Evolutionary conservation across 1,284 basidiomycete species (phyloP), one percentile per base, ranked within the genome.

Genomic region (Veloboletus limbatus): DNA sequence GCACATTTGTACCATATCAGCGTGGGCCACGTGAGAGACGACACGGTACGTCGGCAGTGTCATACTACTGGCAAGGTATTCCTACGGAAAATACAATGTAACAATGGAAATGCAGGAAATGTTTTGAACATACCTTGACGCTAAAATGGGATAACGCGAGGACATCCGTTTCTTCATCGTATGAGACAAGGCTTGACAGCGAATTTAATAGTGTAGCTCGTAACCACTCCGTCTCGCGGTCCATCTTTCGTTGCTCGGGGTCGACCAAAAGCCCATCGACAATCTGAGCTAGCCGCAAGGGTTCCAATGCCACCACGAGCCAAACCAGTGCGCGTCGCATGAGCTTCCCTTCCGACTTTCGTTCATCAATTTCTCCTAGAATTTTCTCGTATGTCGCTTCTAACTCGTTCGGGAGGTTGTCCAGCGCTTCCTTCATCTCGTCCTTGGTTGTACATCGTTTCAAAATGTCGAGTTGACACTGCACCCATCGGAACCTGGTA

Each of bases 391-490:
- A 44, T 4, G 35, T 25, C 4, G 28, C 21, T 38, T 44, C 35
- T n/a, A 44, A 16, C 18, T 32, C 35, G 6, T 28, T 31, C 1
- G 43, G 43, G n/a, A n/a, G n/a, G n/a, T n/a, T n/a, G n/a, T 34
- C 20, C 8, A 40, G 30, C 1, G 25, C 44, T 33, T 33, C 27
- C n/a, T 3, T 27, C 6, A 43, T 11, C n/a, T 43, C 40, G 4
- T 20, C 13, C n/a, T 8, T 25, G 10, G 32, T 22, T 2, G n/a
- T 8, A 32, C 46, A 47, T 24, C 25, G 35, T 17, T 38, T 47
- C 7, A 48, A 37, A 9, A n/a, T 20, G 17, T 44, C 47, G 3
- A 48, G 10, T 16, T 48, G 47, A 26, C 48, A 49, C 14, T 46
- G 33, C 3, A 47, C 43, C 48, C 48, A 49, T 3, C 35, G 39